Percentiles rank a stretch among this genome's conserved stretches.
phyloP scores from a whole-genome alignment of 192 early-diverging fungal genomes.

The Haplosporangium gracile region DNA sequence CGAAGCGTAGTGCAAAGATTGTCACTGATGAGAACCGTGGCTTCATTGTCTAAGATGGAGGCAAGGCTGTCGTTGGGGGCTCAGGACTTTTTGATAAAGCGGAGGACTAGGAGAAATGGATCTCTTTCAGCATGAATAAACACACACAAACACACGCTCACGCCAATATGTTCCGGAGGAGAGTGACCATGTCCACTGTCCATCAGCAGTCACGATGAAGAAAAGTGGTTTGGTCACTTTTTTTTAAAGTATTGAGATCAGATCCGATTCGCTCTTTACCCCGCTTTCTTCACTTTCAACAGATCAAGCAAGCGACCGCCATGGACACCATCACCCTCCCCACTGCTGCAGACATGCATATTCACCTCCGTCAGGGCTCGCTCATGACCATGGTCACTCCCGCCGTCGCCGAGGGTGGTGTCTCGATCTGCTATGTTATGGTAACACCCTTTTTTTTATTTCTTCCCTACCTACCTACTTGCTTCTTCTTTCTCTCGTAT shows the following conservation, averaged over 20 bases:
- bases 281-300: background rate
- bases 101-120: background rate
- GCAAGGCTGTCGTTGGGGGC: background rate
- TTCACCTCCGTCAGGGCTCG: slow-evolving; percentile 92
- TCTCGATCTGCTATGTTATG: slow-evolving; percentile 93
- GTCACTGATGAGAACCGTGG: slow-evolving; percentile 64
- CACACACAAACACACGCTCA: background rate
- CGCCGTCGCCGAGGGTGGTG: slow-evolving; percentile 81
- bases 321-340: slow-evolving; percentile 72
- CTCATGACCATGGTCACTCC: slow-evolving; percentile 95
- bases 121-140: background rate
- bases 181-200: background rate
- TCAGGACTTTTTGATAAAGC: background rate
- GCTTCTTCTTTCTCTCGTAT: too few species aligned
- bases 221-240: background rate
- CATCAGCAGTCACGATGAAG: background rate
- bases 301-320: background rate
- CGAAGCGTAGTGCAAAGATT: slow-evolving; percentile 84
- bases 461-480: background rate
- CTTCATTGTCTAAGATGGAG: slow-evolving; percentile 34
- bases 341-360: slow-evolving; percentile 91
- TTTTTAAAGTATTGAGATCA: slow-evolving; percentile 1
- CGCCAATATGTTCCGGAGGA: background rate
- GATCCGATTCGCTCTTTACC: slow-evolving; percentile 1
- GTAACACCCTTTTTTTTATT: slow-evolving; percentile 54